Evolutionary conservation across 1,139 yeast species (phyloP).

Genomic region (Kodamaea plutei): DNA sequence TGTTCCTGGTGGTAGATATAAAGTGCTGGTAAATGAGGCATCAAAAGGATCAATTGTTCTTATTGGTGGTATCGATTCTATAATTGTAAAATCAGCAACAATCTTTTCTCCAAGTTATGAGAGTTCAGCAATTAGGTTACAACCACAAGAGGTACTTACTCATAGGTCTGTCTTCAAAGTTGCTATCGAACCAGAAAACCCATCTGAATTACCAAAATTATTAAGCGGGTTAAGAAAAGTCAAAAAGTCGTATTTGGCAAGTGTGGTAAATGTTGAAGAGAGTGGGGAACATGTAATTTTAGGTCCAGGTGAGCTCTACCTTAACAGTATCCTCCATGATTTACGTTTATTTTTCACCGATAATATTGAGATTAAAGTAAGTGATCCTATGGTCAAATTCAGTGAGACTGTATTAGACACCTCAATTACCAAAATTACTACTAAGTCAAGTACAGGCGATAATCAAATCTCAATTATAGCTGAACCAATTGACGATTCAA

Average conservation of each 20-base stretch:
- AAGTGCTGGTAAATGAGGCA: conserved; percentile 50
- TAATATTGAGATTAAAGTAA: conserved; percentile 69
- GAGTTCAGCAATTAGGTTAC: conserved; percentile 2
- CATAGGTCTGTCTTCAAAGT: conserved; percentile 62
- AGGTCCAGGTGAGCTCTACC: conserved; percentile 84
- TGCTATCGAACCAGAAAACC: conserved; percentile 77
- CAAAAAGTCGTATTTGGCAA: conserved; percentile 61
- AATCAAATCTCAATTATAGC: conserved; percentile 69
- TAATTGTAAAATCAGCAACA: conserved; percentile 59
- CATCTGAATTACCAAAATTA: conserved; percentile 73
- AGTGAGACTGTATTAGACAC: conserved; percentile 71
- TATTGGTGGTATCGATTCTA: conserved; percentile 56
- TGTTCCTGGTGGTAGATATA: conserved; percentile 71
- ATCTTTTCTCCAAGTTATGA: conserved; percentile 28
- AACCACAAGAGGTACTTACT: conserved; percentile 3
- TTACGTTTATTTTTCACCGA: conserved; percentile 55
- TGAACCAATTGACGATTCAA: conserved; percentile 59
- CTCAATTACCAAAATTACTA: conserved; percentile 64
- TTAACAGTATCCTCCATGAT: conserved; percentile 83
- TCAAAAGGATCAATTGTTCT: conserved; percentile 65
- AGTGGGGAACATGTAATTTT: conserved; percentile 81
- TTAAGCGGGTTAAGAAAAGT: conserved; percentile 63
- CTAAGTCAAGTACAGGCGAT: conserved; percentile 51
- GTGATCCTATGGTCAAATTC: conserved; percentile 80
- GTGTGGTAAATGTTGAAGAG: conserved; percentile 70